Base-by-base conservation (phyloP, 129 eudicot species). In the Flaveria bidentis region DNA sequence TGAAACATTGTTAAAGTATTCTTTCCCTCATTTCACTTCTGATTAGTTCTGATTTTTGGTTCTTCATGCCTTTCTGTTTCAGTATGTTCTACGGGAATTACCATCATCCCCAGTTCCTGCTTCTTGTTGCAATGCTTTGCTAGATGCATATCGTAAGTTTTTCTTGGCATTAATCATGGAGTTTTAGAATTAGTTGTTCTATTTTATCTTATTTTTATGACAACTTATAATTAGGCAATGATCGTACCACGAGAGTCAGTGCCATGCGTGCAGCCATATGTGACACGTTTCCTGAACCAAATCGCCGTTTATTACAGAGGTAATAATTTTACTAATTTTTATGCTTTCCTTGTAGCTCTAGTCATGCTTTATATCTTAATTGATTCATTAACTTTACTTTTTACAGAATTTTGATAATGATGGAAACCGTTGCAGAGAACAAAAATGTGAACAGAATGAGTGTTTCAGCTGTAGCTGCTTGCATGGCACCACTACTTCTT, bases 51-150 rank as follows among this genome's bases (percentile, higher is more conserved):
- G 25, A 26, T 70, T 69, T 17, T 60, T 4, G 4, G 6, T 66
- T 73, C 41, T 28, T 73, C 20, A 53, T 65, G 18, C 42, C 47
- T 46, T 36, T 73, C 6, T 78, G 60, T 67, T 77, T 70, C 83
- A 91, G 97, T 88, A 88, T 83, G 85, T 94, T 78, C 87, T 94
- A 36, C 87, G 98, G 72, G 98, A 94, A 85, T 84, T 94, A 64
- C 98, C 97, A 80, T 94, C 98, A 72, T 87, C 97, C 44, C 98
- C 98, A 58, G 97, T 94, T 77, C 97, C 98, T 47, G 97, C 98
- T 71, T 88, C 98, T 77, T 94, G 98, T 82, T 94, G 97, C 85
- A 94, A 84, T 73, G 97, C 98, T 73, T 89, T 94, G 77, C 83
- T 94, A 46, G 97, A 91, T 57, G 97, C 98, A 67, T 84, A 67